phyloP scores from a whole-genome alignment of 345 rosid species.

The Camelina sativa region DNA sequence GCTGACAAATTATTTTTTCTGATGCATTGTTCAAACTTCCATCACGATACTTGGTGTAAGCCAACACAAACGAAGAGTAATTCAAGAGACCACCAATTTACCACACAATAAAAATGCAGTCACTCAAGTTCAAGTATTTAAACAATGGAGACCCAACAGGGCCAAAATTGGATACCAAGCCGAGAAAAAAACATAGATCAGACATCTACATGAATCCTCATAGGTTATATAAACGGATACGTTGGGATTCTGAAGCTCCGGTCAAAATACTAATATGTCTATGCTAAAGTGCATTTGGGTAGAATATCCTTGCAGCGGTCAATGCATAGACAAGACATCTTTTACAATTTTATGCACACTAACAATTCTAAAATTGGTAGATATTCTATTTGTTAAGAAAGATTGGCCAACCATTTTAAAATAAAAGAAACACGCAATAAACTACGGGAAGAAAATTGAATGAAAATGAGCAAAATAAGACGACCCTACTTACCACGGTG shows the following conservation, averaged over 20 bases:
- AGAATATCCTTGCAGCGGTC: background rate
- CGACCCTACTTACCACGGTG: conserved; percentile 40
- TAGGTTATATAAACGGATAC: background rate
- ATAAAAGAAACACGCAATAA: background rate
- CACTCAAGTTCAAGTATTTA: background rate
- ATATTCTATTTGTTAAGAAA: conserved; percentile 2
- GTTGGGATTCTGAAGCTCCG: background rate
- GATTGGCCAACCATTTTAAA: background rate
- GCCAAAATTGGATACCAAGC: background rate
- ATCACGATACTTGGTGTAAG: conserved; percentile 18
- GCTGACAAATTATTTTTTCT: background rate
- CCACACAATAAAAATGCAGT: conserved; percentile 16
- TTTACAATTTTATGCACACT: background rate
- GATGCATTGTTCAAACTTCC: conserved; percentile 15
- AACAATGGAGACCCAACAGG: background rate
- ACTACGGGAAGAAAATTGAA: background rate
- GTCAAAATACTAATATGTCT: background rate
- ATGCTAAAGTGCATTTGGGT: background rate
- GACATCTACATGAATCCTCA: conserved; percentile 3
- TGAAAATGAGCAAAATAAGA: background rate
- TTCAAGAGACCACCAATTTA: conserved; percentile 8
- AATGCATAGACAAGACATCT: background rate
- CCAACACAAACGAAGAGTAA: background rate
- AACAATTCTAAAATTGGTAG: background rate
- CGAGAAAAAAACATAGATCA: background rate